Percentiles rank a stretch among this genome's conserved stretches.
Evolutionary conservation across 2,329 filamentous ascomycete species (phyloP).

Genomic region (Helotiales sp.): DNA sequence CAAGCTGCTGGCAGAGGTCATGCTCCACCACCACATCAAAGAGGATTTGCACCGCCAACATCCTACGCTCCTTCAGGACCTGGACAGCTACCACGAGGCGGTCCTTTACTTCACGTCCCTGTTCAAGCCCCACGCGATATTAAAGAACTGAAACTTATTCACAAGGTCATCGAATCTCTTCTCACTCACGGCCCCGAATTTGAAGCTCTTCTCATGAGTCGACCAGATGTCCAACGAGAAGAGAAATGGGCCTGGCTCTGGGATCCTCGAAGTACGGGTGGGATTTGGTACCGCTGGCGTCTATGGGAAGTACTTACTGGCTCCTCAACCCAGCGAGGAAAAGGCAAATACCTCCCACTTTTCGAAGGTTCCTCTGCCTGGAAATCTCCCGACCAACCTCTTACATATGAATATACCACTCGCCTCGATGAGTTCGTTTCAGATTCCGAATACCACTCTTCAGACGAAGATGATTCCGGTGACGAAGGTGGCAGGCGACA

Average conservation of each 20-base stretch:
- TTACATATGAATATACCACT: slow-evolving; percentile 82
- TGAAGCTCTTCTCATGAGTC: slow-evolving; percentile 87
- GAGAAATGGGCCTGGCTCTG: slow-evolving; percentile 95
- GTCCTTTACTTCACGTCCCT: slow-evolving; percentile 61
- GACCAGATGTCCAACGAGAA: slow-evolving; percentile 78
- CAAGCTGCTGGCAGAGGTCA: slow-evolving; percentile 45
- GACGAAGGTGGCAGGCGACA: slow-evolving; percentile 44
- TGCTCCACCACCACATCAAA: slow-evolving; percentile 50
- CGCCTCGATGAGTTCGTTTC: slow-evolving; percentile 76
- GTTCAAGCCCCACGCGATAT: slow-evolving; percentile 77
- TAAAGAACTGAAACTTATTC: slow-evolving; percentile 77
- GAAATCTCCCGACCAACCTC: slow-evolving; percentile 69
- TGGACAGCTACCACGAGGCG: slow-evolving; percentile 38
- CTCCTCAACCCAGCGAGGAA: slow-evolving; percentile 45
- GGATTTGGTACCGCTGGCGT: slow-evolving; percentile 90
- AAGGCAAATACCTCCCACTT: slow-evolving; percentile 59
- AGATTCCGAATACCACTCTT: slow-evolving; percentile 83
- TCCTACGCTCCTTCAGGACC: slow-evolving; percentile 57
- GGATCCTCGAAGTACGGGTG: slow-evolving; percentile 76
- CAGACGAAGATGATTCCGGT: slow-evolving; percentile 75
- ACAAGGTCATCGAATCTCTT: slow-evolving; percentile 81
- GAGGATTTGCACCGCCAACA: slow-evolving; percentile 74
- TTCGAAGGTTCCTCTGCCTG: slow-evolving; percentile 79
- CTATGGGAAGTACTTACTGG: slow-evolving; percentile 84
- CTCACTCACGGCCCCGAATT: slow-evolving; percentile 82